Percentiles rank a stretch among this genome's conserved stretches.
Evolutionary conservation across 345 rosid species (phyloP).

Genomic region (Lepidium sativum): DNA sequence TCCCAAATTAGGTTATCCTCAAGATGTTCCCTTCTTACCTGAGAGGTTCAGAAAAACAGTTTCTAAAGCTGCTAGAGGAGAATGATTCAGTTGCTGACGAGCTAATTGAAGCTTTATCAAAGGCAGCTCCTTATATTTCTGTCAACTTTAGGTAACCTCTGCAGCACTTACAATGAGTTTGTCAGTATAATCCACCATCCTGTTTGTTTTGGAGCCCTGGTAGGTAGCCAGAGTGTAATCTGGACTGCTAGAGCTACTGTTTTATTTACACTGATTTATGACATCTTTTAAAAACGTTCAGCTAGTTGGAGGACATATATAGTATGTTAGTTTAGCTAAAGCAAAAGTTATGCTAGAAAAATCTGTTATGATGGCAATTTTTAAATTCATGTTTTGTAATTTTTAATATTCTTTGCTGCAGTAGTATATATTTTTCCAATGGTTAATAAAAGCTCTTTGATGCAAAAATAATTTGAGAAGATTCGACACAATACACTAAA

Average conservation of each 20-base stretch:
- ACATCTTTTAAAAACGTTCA: background rate
- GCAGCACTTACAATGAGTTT: background rate
- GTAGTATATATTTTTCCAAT: background rate
- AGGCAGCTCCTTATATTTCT: slow-evolving; percentile 61
- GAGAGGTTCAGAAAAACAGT: slow-evolving; percentile 63
- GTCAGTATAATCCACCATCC: background rate
- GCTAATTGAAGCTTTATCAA: slow-evolving; percentile 51
- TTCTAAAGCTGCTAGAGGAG: slow-evolving; percentile 40
- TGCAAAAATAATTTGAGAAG: background rate
- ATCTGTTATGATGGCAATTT: background rate
- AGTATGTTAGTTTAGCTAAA: background rate
- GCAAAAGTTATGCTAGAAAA: background rate
- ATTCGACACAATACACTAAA: background rate
- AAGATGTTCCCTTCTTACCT: slow-evolving; percentile 58
- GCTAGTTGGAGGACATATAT: background rate
- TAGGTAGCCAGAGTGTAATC: background rate
- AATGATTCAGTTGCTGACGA: slow-evolving; percentile 35
- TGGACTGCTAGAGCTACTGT: background rate
- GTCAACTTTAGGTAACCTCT: slow-evolving; percentile 52
- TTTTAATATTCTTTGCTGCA: background rate
- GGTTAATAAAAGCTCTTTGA: background rate
- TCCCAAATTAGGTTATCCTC: slow-evolving; percentile 45
- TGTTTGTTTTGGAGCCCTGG: background rate
- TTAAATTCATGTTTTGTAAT: background rate
- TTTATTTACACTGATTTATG: background rate